Evolutionary conservation across 2,329 filamentous ascomycete genomes (phyloP).

Genomic region (Sporothrix dimorphospora): DNA sequence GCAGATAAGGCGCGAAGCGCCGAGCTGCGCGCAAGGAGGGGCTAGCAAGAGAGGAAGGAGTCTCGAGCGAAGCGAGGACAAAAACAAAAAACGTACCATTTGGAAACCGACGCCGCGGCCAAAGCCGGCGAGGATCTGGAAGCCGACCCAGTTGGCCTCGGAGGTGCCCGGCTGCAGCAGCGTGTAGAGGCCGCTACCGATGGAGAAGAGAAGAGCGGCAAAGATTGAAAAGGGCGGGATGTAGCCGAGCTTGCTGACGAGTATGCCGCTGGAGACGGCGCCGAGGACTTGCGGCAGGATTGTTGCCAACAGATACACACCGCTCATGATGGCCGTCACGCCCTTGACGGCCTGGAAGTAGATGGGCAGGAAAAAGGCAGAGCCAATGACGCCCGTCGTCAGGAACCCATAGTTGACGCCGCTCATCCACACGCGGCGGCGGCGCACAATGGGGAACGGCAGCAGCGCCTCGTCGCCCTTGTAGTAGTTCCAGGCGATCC

Average conservation of each 20-base stretch:
- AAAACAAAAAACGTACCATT: conserved; percentile 33
- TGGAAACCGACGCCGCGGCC: conserved; percentile 39
- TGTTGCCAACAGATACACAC: conserved; percentile 42
- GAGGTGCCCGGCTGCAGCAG: conserved; percentile 39
- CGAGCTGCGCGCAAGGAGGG: conserved; percentile 30
- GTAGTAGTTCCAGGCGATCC: conserved; percentile 48
- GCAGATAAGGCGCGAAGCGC: too few species aligned
- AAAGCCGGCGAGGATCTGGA: conserved; percentile 39
- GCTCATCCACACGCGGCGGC: conserved; percentile 35
- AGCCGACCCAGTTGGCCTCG: conserved; percentile 42
- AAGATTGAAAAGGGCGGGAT: conserved; percentile 42
- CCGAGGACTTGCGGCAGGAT: conserved; percentile 37
- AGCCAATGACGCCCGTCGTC: conserved; percentile 35
- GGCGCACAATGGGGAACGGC: conserved; percentile 36
- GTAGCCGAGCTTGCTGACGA: conserved; percentile 39
- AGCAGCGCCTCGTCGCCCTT: conserved; percentile 37
- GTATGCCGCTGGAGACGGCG: conserved; percentile 35
- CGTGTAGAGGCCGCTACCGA: conserved; percentile 43
- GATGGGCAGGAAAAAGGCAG: conserved; percentile 42
- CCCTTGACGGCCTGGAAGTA: conserved; percentile 46
- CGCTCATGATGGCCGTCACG: conserved; percentile 40
- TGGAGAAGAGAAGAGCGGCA: conserved; percentile 38
- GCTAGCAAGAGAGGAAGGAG: too few species aligned
- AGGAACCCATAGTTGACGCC: conserved; percentile 35
- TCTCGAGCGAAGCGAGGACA: not conserved